Evolutionary conservation across 805 yeast genomes (phyloP).

Genomic region (Metschnikowia henanensis): DNA sequence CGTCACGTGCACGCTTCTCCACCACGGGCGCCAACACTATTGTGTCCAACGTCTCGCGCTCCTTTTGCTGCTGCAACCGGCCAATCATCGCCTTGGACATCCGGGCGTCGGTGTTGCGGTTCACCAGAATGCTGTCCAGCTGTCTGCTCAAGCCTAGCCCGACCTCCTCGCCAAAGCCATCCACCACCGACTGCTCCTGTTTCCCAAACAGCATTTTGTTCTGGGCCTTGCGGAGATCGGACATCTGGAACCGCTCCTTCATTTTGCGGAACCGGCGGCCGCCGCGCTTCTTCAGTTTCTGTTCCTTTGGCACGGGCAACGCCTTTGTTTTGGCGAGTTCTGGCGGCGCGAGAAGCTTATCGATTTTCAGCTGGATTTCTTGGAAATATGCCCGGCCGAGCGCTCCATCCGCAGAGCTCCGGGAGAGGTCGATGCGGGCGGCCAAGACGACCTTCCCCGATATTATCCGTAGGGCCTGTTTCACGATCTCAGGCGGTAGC

Average conservation of each 20-base stretch:
- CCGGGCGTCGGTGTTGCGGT: conserved; percentile 52
- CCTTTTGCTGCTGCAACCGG: conserved; percentile 36
- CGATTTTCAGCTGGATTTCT: conserved; percentile 65
- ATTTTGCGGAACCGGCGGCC: conserved; percentile 79
- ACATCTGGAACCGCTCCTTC: conserved; percentile 77
- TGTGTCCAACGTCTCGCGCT: conserved; percentile 15
- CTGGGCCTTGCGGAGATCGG: conserved; percentile 80
- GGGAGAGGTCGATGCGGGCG: conserved; percentile 72
- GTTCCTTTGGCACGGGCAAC: conserved; percentile 73
- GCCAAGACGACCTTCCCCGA: conserved; percentile 81
- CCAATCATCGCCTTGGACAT: conserved; percentile 60
- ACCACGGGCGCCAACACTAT: conserved; percentile 10
- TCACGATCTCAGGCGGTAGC: conserved; percentile 57
- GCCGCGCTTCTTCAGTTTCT: conserved; percentile 79
- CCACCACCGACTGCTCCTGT: conserved; percentile 59
- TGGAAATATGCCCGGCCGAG: conserved; percentile 58
- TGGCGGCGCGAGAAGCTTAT: conserved; percentile 78
- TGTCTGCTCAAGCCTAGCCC: conserved; percentile 73
- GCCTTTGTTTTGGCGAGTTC: conserved; percentile 58
- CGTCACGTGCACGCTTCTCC: conserved; percentile 7
- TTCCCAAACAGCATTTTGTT: conserved; percentile 84
- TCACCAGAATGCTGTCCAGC: conserved; percentile 33
- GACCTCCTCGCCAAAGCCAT: conserved; percentile 74
- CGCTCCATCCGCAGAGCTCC: conserved; percentile 41
- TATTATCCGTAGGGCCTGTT: conserved; percentile 73